Base-by-base conservation (phyloP, 1,139 yeast species). In the Yamadazyma blattariae region DNA sequence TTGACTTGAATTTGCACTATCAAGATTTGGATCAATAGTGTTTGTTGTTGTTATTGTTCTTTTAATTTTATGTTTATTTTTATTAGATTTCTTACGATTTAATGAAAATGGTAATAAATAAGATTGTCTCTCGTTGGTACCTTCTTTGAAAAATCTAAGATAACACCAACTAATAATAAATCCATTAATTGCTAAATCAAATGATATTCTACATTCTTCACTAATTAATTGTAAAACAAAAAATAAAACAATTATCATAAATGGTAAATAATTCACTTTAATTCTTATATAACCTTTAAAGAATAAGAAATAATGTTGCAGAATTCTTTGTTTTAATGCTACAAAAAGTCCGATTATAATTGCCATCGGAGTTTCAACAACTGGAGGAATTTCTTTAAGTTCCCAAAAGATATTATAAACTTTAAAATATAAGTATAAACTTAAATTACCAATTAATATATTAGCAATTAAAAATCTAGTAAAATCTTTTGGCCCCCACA, bases 281-380 rank as follows among this genome's bases (percentile, higher is more conserved):
- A 70, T 47, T 26, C 74, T 50, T 16, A 70, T 36, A 29, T 55
- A 57, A 2, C 73, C 73, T 37, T 62, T 59, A 43, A 69, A 59
- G 32, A 69, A 57, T 19, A 69, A 47, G 30, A 71, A 49, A 42
- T 68, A 69, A 47, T 70, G 75, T 37, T 61, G 59, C 14, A 71
- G 63, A 13, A 70, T 67, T 26, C 75, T 46, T 47, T 70, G 75
- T 40, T 69, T 69, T 5, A 67, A 56, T 4, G 74, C 74, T 10
- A 69, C 67, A 9, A 71, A 48, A 22, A 69, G 52, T 13, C 70
- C 73, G 58, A 68, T 64, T 23, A 61, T 60, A 30, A 51, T 57
- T 40, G 69, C 64, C 62, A 59, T 59, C n/a, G 64, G 54, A 2
- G 67, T 51, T 29, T 58, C 49, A 7, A 65, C 59, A 12, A 64